Base-by-base conservation (phyloP, 1,284 basidiomycete genomes). In the Ceratobasidium sp. region DNA sequence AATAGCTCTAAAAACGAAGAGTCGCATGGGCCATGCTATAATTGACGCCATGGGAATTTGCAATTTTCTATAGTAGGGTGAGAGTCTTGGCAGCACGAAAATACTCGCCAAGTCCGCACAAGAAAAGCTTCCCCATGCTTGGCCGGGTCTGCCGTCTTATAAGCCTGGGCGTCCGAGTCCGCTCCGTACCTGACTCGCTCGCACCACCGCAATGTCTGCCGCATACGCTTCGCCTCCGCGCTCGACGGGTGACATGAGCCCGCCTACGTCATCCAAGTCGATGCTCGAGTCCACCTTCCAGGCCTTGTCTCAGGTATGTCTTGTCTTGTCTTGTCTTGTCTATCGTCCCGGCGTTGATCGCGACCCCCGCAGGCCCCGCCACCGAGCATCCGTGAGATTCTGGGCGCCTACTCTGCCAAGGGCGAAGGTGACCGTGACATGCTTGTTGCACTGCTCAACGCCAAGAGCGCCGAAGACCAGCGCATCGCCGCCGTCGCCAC, bases 401-500 rank as follows among this genome's bases (percentile, higher is more conserved):
- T 96, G 36, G 85, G 86, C 54, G 93, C 94, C 16, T 96, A 95
- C 83, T 86, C 86, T 75, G 81, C 86, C 49, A 91, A 88, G 77
- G 94, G 94, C 73, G 92, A 95, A 75, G 94, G 92, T 59, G 94
- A 96, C 84, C 85, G 93, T 48, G 92, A 95, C 72, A 90, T 95
- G 86, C 84, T 96, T 30, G 84, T 95, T 60, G 87, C 92, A 76
- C 92, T 96, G 85, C 83, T 96, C 66, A 92, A 90, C 75, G 93
- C 94, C 79, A 95, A 96, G 83, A 87, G 88, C 74, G 89, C 93
- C 28, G 94, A 96, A 79, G 94, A 96, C 79, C 91, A 95, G 89
- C 87, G 91, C 64, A 81, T 91, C 59, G 88, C 91, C 14, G 86
- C 90, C 51, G 77, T 88, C 54, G 86, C 87, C 3, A 85, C 87